Percentiles rank a stretch among this genome's conserved stretches.
Evolutionary conservation across 1,284 basidiomycete genomes (phyloP).

Genomic region (Ustilago loliicola): DNA sequence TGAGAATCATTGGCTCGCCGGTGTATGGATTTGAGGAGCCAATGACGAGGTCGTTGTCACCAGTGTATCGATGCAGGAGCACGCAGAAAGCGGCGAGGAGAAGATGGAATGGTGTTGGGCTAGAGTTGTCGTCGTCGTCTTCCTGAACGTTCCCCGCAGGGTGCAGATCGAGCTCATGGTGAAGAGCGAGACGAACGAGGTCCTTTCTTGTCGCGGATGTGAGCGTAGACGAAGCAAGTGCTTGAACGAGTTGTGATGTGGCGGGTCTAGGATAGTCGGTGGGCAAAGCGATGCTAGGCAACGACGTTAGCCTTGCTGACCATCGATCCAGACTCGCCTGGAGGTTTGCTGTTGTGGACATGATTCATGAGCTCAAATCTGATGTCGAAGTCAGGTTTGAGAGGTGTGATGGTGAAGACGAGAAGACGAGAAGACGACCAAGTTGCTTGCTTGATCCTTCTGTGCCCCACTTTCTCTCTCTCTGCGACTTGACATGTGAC

Average conservation of each 20-base stretch:
- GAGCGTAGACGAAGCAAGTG: slow-evolving; percentile 61
- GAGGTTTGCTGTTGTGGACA: slow-evolving; percentile 28
- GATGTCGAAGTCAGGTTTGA: not conserved
- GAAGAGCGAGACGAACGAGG: slow-evolving; percentile 73
- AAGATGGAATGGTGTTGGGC: slow-evolving; percentile 88
- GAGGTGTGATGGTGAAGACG: not conserved
- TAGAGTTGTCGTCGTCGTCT: slow-evolving; percentile 43
- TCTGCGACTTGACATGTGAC: not conserved
- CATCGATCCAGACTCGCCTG: slow-evolving; percentile 61
- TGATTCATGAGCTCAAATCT: slow-evolving; percentile 3
- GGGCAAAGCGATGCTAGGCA: slow-evolving; percentile 91
- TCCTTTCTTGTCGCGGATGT: slow-evolving; percentile 54
- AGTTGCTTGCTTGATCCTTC: not conserved
- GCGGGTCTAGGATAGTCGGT: slow-evolving; percentile 94
- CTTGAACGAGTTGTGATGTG: slow-evolving; percentile 63
- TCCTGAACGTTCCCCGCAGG: slow-evolving; percentile 73
- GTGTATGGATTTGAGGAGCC: slow-evolving; percentile 83
- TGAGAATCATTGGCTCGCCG: slow-evolving; percentile 84
- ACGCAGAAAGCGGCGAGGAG: slow-evolving; percentile 91
- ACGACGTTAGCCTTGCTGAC: slow-evolving; percentile 72
- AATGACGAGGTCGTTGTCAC: slow-evolving; percentile 93
- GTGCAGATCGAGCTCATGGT: slow-evolving; percentile 80
- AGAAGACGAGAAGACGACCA: not conserved
- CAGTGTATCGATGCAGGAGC: slow-evolving; percentile 93
- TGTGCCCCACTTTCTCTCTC: slow-evolving; percentile 1